Evolutionary conservation across 1,284 basidiomycete genomes (phyloP).

Genomic region (Ganoderma lingzhi): DNA sequence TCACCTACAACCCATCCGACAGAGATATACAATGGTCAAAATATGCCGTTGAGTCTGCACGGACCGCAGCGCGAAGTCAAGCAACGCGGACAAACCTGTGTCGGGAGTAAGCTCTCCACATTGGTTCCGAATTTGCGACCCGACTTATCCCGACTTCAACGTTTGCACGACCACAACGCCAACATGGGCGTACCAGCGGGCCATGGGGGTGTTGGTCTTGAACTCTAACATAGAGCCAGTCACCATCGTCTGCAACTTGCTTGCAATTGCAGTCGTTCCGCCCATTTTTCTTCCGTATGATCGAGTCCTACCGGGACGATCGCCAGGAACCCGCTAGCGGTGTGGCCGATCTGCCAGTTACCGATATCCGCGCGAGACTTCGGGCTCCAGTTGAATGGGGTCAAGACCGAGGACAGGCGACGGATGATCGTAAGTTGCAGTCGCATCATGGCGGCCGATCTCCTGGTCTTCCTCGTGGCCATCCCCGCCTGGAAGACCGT

Average conservation of each 20-base stretch:
- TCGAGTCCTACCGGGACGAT: background rate
- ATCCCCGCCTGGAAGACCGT: background rate
- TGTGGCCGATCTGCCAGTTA: background rate
- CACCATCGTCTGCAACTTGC: background rate
- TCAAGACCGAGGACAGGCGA: background rate
- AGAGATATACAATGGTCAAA: background rate
- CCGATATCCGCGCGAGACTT: background rate
- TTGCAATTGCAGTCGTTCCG: background rate
- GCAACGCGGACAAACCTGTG: background rate
- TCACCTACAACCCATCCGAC: background rate
- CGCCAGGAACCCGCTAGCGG: background rate
- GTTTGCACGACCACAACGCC: background rate
- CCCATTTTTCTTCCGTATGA: background rate
- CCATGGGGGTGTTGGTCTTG: background rate
- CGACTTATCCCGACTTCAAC: background rate
- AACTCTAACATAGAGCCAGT: background rate
- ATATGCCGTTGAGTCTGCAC: background rate
- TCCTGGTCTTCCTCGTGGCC: background rate
- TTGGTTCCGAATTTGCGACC: background rate
- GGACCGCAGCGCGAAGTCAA: background rate
- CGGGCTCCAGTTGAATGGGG: background rate
- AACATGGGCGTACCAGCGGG: background rate
- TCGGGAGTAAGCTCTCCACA: background rate
- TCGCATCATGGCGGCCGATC: background rate
- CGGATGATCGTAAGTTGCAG: background rate